Base-by-base conservation (phyloP, 1,284 basidiomycete species). In the Ceratobasidium papillatum region DNA sequence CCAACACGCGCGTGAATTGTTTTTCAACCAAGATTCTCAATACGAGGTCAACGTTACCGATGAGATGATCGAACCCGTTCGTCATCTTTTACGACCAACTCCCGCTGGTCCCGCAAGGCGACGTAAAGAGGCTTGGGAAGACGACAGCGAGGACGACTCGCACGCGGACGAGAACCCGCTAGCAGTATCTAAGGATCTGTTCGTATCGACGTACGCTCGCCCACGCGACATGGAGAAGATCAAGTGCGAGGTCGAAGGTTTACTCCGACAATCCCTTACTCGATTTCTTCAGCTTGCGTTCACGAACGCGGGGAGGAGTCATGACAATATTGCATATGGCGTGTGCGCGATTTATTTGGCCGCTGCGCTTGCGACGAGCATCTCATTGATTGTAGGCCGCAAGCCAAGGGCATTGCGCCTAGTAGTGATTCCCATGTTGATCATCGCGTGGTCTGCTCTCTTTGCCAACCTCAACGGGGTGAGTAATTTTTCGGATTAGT, bases 241-340 rank as follows among this genome's bases (percentile, higher is more conserved):
- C 54, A 65, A 66, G 27, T 51, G 43, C 62, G 75, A 76, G 30
- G 49, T 74, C 32, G 75, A 76, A 38, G 62, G 62, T 22, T 47
- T 73, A 41, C 71, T 76, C 36, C 71, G 71, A 0, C 62, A 76
- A 34, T 76, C 75, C n/a, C 75, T 76, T 30, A 76, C 62, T 17
- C 64, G 52, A 30, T 76, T 76, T 58, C 45, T 76, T 43, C 68
- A 72, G 56, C 43, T 72, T 11, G 54, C 68, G 41, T 72, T 72
- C 43, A 72, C 56, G 17, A 72, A 72, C 56, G 43, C 68, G 22
- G 68, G 68, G 12, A 22, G 68, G 36, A 45, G 56, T 14, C 68
- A 72, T 38, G 68, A 72, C 43, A 72, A 61, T n/a, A 41, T 72
- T 11, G 68, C 54, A 11, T 72, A 51, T 8, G 27, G 38, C 14